phyloP scores from a whole-genome alignment of 169 alveolate species.

The Ichthyophthirius multifiliis region DNA sequence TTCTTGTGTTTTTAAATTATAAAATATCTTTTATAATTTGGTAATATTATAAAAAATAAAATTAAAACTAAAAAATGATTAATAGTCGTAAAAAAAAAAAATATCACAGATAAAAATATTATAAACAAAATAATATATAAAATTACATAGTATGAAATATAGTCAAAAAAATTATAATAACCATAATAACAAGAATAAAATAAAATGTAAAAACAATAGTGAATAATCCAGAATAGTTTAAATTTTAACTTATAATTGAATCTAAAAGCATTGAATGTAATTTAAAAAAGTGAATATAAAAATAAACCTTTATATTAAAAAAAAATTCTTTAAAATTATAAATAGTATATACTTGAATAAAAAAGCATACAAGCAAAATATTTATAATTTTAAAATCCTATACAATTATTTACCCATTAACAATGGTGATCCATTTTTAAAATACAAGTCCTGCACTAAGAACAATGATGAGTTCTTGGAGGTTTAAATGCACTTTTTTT shows the following conservation, averaged over 20 bases:
- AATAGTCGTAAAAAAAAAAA: too few species aligned
- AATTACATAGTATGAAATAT: too few species aligned
- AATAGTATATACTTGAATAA: conserved; percentile 23
- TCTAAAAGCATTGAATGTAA: conserved; percentile 3
- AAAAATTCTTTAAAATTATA: not conserved
- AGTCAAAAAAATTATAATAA: not conserved
- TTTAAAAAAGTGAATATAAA: not conserved
- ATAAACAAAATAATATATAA: too few species aligned
- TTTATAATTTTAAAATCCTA: conserved; percentile 57
- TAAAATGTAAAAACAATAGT: not conserved
- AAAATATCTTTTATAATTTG: not conserved
- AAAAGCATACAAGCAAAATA: conserved; percentile 44
- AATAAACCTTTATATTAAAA: not conserved
- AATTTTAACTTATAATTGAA: not conserved
- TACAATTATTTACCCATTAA: conserved; percentile 54
- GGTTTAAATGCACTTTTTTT: conserved; percentile 29
- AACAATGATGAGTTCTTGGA: conserved; percentile 58
- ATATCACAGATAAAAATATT: too few species aligned
- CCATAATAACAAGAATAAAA: not conserved
- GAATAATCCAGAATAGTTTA: not conserved
- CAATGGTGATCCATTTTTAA: conserved; percentile 64
- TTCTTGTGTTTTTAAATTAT: too few species aligned
- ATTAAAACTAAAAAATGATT: too few species aligned
- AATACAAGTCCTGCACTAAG: conserved; percentile 45
- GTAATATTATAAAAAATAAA: not conserved